Base-by-base conservation (phyloP, 306 rosid species). In the Citrullus colocynthis region DNA sequence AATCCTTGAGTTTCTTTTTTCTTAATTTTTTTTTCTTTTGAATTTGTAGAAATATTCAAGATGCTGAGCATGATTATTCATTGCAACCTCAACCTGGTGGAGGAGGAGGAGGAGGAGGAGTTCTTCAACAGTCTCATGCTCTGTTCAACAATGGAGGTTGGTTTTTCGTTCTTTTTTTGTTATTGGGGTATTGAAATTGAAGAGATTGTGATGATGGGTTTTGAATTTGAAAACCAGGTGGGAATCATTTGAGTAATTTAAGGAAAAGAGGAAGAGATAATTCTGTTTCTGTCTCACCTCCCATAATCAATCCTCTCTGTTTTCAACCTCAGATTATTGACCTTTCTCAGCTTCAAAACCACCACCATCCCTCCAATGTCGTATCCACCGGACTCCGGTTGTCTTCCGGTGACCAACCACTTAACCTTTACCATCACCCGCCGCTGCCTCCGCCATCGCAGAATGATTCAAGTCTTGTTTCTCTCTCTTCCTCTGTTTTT, bases 311-410 rank as follows among this genome's bases (percentile, higher is more conserved):
- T 85, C 86, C 85, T 30, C 86, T 84, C 84, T 84, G 89, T 76
- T 12, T 84, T 57, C 97, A 89, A 77, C 84, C 93, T 69, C 97
- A 87, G 72, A 89, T 95, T 63, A 80, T 90, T 77, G 92, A 95
- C 69, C 88, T 90, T 71, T 89, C 98, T 78, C 97, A 92, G 77
- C 93, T 92, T 84, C 97, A 94, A 57, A 83, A 57, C 54, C 80
- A 58, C 39, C 91, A 69, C 45, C 83, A 64, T 36, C 91, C 85
- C 10, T 88, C 86, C 71, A 93, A 90, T 88, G 91, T 83, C 18
- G 98, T 95, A 81, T 92, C 98, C 58, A 95, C 97, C 1, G 99
- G 99, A 42, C 80, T 95, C 61, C 83, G 96, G 6, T 86, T 95
- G 82, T 95, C 96, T 24, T 92, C 88, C 37, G 91, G 86, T 2